A percentile compares a stretch with the other conserved stretches of the same genome.
phyloP scores from a whole-genome alignment of 306 rosid species.

The Purshia tridentata region DNA sequence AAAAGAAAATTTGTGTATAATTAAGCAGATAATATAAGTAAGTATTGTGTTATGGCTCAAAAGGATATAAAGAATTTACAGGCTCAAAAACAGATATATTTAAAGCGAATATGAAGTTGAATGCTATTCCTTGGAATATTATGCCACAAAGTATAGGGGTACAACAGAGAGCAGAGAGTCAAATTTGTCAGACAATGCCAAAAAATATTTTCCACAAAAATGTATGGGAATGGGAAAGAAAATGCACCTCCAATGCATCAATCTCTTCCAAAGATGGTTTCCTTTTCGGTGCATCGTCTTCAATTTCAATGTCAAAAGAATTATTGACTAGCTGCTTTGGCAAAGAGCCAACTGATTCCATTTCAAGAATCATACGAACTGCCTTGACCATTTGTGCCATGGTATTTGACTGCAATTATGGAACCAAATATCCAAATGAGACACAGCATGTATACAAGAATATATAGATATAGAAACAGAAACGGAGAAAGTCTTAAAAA shows the following conservation, averaged over 20 bases:
- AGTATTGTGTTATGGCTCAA: not conserved
- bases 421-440: constrained; percentile 21
- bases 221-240: constrained; percentile 25
- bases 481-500: not conserved
- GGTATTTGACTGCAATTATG: constrained; percentile 71
- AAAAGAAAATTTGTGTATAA: not conserved
- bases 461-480: not conserved
- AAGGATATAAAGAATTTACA: not conserved
- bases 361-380: constrained; percentile 79
- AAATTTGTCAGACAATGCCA: constrained; percentile 1
- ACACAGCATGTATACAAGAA: not conserved
- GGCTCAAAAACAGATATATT: not conserved
- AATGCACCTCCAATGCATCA: constrained; percentile 88
- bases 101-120: not conserved
- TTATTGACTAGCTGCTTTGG: constrained; percentile 45
- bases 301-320: constrained; percentile 64
- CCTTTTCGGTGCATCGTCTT: constrained; percentile 83
- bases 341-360: constrained; percentile 51
- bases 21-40: not conserved
- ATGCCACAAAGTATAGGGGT: not conserved
- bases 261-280: constrained; percentile 89
- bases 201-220: constrained; percentile 11
- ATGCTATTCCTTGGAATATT: not conserved
- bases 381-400: constrained; percentile 99
- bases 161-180: not conserved